Conservation (phyloP, 2,329 filamentous ascomycete genomes). For the Cercospora sp. region DNA sequence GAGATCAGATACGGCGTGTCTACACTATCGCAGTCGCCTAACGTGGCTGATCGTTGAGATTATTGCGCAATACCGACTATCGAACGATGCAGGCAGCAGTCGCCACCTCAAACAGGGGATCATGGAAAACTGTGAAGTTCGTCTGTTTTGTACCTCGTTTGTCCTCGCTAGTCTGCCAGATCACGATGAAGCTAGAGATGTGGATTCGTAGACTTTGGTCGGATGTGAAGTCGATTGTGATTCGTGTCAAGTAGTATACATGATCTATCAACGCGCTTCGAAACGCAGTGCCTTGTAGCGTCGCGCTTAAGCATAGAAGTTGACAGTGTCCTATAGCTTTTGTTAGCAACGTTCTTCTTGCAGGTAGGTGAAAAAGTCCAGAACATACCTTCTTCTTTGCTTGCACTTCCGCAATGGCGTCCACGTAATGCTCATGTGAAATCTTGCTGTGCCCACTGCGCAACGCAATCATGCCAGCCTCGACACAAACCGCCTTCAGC, state of each 20-base stretch:
- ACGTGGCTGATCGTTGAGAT: no score
- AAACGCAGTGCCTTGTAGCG: slow-evolving; percentile 11
- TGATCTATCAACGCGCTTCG: slow-evolving; percentile 17
- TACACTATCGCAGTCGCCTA: no score
- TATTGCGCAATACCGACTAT: no score
- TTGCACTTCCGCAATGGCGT: slow-evolving; percentile 95
- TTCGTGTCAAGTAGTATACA: slow-evolving; percentile 22
- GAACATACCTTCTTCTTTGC: slow-evolving; percentile 78
- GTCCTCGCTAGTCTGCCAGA: no score
- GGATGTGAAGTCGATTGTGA: not conserved
- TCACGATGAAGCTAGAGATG: not conserved
- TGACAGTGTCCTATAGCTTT: slow-evolving; percentile 37
- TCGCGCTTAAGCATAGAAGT: slow-evolving; percentile 39
- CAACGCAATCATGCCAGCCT: slow-evolving; percentile 98
- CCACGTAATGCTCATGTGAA: slow-evolving; percentile 96
- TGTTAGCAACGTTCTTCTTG: slow-evolving; percentile 15
- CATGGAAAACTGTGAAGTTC: no score
- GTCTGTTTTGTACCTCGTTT: no score
- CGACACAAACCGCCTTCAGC: slow-evolving; percentile 97
- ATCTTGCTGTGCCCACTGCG: slow-evolving; percentile 95
- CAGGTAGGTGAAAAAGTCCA: not conserved
- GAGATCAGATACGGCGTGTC: no score
- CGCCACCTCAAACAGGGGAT: no score
- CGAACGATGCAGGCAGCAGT: no score
- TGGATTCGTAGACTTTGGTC: not conserved